Base-by-base conservation (phyloP, 345 rosid genomes). In the Salix dunnii region DNA sequence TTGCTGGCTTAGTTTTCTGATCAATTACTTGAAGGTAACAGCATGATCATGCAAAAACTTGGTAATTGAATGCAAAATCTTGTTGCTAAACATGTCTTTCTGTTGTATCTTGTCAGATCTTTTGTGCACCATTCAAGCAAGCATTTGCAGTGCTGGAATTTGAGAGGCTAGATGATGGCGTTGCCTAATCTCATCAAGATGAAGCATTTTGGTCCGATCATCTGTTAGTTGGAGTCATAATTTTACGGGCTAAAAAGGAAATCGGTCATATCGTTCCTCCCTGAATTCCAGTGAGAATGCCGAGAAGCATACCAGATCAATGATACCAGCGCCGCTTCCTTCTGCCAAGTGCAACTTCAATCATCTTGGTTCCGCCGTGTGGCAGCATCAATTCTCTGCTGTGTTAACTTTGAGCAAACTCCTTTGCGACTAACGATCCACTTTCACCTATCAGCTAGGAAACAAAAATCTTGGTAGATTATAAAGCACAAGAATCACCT, bases 181-280 rank as follows among this genome's bases (percentile, higher is more conserved):
- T 53, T 21, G 60, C 60, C 23, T 48, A 46, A 40, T 31, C 67
- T 10, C 30, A 28, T 51, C 42, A 38, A 61, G 83, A 86, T 87
- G 90, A 84, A 84, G 91, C 89, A 80, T 75, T 78, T 83, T 68
- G 89, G 90, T 88, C 86, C 85, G 88, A 84, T 77, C 8, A 36
- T 53, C 20, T 53, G 60, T 20, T 20, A 20, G 60, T 0, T 20
- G 60, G 60, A 20, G 25, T 53, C 46, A 9, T 53, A 53, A 21
- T 53, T 21, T 53, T 53, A 7, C 61, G n/a, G 61, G 10, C 25
- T 21, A 53, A 55, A 55, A 55, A 55, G 27, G 61, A 21, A 55
- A 2, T 55, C 25, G 61, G 61, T 55, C 61, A n/a, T 10, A 55
- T 55, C 10, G 12, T n/a, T n/a, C 48, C 16, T 43, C 48, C 61